Evolutionary conservation across 805 yeast genomes (phyloP), one percentile per base, ranked within the genome.

Genomic region (Ogataea populi-albae): DNA sequence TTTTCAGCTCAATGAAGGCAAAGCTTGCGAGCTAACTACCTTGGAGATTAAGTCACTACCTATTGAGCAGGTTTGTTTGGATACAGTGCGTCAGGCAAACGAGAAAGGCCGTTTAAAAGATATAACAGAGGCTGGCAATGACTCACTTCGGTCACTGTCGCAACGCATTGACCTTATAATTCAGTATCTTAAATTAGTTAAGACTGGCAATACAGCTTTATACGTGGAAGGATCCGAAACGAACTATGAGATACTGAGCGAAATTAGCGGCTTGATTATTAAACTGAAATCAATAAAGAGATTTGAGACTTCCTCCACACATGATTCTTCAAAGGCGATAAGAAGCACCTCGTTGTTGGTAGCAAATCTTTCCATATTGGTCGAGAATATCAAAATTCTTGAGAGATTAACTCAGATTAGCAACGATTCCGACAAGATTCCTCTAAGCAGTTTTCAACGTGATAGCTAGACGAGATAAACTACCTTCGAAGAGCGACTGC

Each of bases 11-110:
- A 15, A 27, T 7, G 26, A n/a, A 8, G n/a, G 15, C 8, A 14
- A 8, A 3, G 7, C 6, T 5, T n/a, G 25, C 3, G 10, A 16
- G 16, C 16, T 34, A 4, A 25, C 27, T 6, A 11, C 26, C 10
- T 25, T 35, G 10, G 37, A 43, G 26, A 26, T 48, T 16, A 44
- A 46, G 26, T 23, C 44, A 3, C 27, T 43, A 6, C 38, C 44
- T 9, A 40, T 46, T 16, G 52, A 48, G 21, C 41, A 46, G 23
- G 33, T 35, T 8, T 40, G 35, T 10, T 26, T 48, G 30, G 37
- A 40, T 30, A 45, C 52, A 6, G 30, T 41, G 10, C 29, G 26
- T 5, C 42, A 26, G 15, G 4, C 36, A 3, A 18, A 17, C 6
- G 30, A 26, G 10, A 21, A 21, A 7, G 29, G 23, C 12, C 9